Evolutionary conservation across 2,329 filamentous ascomycete genomes (phyloP).

Genomic region (Plenodomus tracheiphilus): DNA sequence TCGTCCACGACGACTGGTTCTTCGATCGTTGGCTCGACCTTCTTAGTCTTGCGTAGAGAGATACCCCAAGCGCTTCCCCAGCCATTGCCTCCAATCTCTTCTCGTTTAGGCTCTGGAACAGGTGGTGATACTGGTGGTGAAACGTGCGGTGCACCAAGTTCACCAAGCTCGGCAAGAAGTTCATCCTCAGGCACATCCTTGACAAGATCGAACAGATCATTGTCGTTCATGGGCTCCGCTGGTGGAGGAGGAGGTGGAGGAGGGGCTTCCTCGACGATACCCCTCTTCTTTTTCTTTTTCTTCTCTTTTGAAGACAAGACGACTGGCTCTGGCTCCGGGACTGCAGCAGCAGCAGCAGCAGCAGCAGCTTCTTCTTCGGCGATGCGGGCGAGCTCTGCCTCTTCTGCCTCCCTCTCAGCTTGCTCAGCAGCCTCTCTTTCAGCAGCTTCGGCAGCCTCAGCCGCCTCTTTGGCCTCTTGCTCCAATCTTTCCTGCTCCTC

Average conservation of each 20-base stretch:
- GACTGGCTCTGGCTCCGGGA: constrained; percentile 18
- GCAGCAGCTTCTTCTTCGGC: constrained; percentile 34
- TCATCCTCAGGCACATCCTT: constrained; percentile 39
- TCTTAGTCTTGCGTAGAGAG: constrained; percentile 50
- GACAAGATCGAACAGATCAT: constrained; percentile 39
- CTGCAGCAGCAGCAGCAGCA: constrained; percentile 28
- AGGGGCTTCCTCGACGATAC: constrained; percentile 18
- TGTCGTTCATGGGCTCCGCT: constrained; percentile 25
- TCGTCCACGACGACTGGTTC: constrained; percentile 12
- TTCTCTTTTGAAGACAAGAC: constrained; percentile 30
- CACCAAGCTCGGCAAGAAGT: constrained; percentile 43
- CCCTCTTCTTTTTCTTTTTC: constrained; percentile 44
- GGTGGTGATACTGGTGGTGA: not conserved
- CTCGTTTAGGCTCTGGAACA: constrained; percentile 20
- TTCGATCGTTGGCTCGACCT: constrained; percentile 45
- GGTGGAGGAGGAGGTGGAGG: constrained; percentile 17
- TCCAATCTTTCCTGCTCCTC: constrained; percentile 38
- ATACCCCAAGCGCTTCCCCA: constrained; percentile 52
- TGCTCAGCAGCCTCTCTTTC: constrained; percentile 43
- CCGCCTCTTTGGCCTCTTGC: constrained; percentile 19
- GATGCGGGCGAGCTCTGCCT: constrained; percentile 37
- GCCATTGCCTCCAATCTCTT: constrained; percentile 27
- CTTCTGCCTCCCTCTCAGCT: constrained; percentile 28
- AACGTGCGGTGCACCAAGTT: constrained; percentile 16
- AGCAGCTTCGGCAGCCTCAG: constrained; percentile 33